Base-by-base conservation (phyloP, 257 asterid species). In the Jacaranda mimosifolia region DNA sequence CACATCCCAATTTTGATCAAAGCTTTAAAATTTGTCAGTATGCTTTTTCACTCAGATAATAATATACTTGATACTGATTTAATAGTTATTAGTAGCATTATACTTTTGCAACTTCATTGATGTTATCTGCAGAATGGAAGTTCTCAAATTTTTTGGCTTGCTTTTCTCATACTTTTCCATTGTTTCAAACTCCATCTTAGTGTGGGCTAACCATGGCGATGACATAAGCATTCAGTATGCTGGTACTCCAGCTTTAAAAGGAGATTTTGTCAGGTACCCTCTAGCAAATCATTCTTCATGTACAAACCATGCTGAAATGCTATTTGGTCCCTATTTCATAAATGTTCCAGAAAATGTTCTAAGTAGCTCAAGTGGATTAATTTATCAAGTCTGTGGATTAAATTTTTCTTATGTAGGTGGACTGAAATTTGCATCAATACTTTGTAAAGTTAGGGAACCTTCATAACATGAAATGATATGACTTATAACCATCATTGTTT, bases 181-280 rank as follows among this genome's bases (percentile, higher is more conserved):
- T 72, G 8, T 66, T 82, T 60, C 68, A 52, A 68, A 67, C 77
- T 72, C 52, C 18, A 70, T 69, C 77, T 32, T 74, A 96, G 99
- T 91, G 86, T 96, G 99, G 98, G 98, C 97, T 77, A 89, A 88
- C 81, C 98, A 91, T 73, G 99, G 99, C 45, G 98, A 96, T 83
- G 99, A 91, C 70, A 78, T 96, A 49, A 96, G 99, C 89, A 89
- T 93, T 76, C 98, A 96, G 83, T 96, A 96, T 76, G 80, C 96
- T 81, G 97, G 99, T 49, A 96, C 99, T 77, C 97, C 96, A 26
- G 98, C 98, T 32, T 79, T 92, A 40, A 92, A 92, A 85, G 97
- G 98, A 82, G 98, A 92, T 81, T 88, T 91, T 79, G 98, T 91
- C 87, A 89, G 98, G 98, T 92, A 79, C 3, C 45, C 9, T 38